Percentiles rank a stretch among this genome's conserved stretches.
Evolutionary conservation across 2,329 filamentous ascomycete species (phyloP).

Genomic region (Arthrobotrys musiformis): DNA sequence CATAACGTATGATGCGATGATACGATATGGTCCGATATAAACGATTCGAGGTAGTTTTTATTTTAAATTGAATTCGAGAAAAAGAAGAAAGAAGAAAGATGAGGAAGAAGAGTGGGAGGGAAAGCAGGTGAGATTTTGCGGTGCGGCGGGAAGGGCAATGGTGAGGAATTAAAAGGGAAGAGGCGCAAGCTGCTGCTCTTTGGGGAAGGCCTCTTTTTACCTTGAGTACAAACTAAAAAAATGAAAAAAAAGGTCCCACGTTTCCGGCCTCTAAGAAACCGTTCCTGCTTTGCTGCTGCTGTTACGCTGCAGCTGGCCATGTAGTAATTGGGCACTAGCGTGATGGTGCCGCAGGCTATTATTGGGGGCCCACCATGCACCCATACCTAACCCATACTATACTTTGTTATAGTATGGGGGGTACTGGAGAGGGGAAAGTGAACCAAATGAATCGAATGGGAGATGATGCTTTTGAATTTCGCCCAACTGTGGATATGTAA

Average conservation of each 20-base stretch:
- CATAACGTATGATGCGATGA: too few species aligned
- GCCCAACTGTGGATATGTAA: background rate
- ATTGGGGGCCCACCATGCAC: constrained; percentile 41
- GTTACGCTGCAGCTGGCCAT: constrained; percentile 34
- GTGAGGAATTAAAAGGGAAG: constrained; percentile 55
- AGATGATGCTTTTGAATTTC: constrained; percentile 13
- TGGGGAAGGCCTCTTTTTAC: constrained; percentile 43
- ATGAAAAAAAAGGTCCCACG: too few species aligned
- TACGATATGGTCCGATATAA: too few species aligned
- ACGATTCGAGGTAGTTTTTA: too few species aligned
- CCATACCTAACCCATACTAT: too few species aligned
- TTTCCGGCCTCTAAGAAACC: constrained; percentile 35
- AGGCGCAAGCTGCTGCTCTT: constrained; percentile 54
- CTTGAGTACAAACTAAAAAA: constrained; percentile 18
- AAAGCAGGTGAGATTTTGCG: constrained; percentile 55
- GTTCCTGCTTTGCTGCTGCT: constrained; percentile 44
- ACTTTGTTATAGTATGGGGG: background rate
- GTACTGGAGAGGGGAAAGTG: background rate
- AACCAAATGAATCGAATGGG: background rate
- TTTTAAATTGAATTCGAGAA: too few species aligned
- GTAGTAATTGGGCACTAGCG: constrained; percentile 19
- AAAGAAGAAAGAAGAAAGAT: background rate
- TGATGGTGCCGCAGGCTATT: constrained; percentile 40
- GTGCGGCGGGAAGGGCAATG: constrained; percentile 50
- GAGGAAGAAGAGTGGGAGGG: constrained; percentile 37